A percentile compares a stretch with the other conserved stretches of the same genome.
These are phyloP conservation scores for Alternaria postmessia DNA, from an alignment of 2,329 filamentous ascomycete species.

Conservation along the genomic window DNA sequence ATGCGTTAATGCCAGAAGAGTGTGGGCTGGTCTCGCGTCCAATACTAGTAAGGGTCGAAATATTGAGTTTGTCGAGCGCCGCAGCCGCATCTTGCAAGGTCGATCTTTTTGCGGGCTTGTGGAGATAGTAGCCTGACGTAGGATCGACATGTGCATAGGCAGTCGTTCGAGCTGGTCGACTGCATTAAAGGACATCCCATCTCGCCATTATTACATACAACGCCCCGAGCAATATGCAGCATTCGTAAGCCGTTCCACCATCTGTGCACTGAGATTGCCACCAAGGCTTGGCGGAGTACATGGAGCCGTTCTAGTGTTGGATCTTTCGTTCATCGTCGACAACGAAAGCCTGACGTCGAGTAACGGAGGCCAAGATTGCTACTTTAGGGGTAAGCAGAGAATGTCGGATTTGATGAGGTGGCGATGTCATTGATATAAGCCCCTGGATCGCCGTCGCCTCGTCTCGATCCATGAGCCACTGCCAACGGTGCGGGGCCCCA, in stretches of 20 bases:
- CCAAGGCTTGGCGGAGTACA: constrained; percentile 13
- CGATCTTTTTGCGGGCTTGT: constrained; percentile 1
- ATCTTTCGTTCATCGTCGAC: not conserved
- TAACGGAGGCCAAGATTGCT: not conserved
- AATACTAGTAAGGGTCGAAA: not conserved
- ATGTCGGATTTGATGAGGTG: not conserved
- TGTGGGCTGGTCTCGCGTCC: not conserved
- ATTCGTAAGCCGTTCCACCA: constrained; percentile 17
- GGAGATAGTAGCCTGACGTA: constrained; percentile 2
- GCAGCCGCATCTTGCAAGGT: not conserved
- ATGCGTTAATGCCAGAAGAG: not conserved
- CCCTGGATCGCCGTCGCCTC: constrained; percentile 25
- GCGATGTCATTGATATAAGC: constrained; percentile 24
- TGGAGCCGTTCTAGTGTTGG: not conserved
- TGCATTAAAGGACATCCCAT: constrained; percentile 2
- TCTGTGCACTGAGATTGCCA: constrained; percentile 8
- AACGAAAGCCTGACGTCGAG: not conserved
- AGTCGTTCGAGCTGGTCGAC: not conserved
- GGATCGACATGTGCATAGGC: not conserved
- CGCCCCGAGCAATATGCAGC: not conserved
- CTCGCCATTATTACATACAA: not conserved
- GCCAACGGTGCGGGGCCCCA: constrained; percentile 37
- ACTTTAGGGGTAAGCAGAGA: constrained; percentile 6
- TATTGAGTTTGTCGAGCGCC: not conserved
- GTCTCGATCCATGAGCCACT: constrained; percentile 27